Evolutionary conservation across 2,329 filamentous ascomycete genomes (phyloP).

Genomic region (Phaeosphaeriaceae sp.): DNA sequence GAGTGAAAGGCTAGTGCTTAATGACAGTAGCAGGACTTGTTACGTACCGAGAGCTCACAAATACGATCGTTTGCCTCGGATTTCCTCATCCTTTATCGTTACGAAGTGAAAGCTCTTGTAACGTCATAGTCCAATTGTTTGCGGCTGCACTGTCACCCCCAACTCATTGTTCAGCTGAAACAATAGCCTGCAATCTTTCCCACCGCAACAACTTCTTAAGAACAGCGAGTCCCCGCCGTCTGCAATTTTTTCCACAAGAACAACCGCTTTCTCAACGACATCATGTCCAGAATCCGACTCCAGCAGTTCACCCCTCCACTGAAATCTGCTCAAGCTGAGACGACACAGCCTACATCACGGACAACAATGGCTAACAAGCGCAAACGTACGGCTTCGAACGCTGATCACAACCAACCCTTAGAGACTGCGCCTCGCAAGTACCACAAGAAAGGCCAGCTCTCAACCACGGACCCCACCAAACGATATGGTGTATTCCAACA

Average conservation of each 20-base stretch:
- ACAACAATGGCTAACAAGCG: neutral
- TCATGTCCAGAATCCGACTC: neutral
- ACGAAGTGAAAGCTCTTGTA: neutral
- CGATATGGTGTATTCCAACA: neutral
- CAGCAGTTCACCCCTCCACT: neutral
- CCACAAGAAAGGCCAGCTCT: neutral
- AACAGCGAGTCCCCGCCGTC: neutral
- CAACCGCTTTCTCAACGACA: neutral
- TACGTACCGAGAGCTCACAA: neutral
- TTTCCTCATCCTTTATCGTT: neutral
- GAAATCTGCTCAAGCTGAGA: neutral
- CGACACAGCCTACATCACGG: neutral
- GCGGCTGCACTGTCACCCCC: neutral
- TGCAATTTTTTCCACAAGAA: neutral
- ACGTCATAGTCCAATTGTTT: neutral
- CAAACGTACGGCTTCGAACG: neutral
- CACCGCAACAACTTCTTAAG: neutral
- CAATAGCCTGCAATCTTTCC: neutral
- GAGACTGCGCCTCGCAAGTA: neutral
- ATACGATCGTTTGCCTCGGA: neutral
- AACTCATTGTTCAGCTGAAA: neutral
- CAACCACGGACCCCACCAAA: neutral
- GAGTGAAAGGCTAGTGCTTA: conserved; percentile 3
- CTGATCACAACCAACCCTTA: no score
- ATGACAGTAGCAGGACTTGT: no score